Conservation (phyloP, 2,329 filamentous ascomycete genomes). For the Ciborinia camelliae region DNA sequence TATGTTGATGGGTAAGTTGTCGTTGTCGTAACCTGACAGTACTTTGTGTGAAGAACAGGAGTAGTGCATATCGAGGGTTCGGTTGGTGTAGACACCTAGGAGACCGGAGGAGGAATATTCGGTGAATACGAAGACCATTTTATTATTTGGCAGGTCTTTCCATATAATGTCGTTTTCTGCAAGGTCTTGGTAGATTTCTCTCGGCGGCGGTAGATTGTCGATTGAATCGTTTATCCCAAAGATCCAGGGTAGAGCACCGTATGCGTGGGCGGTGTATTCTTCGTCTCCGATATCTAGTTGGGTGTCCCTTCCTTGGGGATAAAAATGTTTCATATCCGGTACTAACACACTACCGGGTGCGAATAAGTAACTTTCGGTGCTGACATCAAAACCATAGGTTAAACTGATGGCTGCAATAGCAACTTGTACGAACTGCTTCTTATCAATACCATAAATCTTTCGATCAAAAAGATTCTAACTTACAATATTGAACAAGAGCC, state of each 20-base stretch:
- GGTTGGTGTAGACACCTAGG: slow-evolving; percentile 37
- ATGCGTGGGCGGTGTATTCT: slow-evolving; percentile 45
- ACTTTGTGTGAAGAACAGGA: slow-evolving; percentile 38
- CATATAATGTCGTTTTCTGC: not conserved
- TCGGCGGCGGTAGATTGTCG: not conserved
- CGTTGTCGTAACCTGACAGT: slow-evolving; percentile 37
- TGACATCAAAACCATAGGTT: slow-evolving; percentile 43
- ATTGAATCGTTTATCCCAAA: slow-evolving; percentile 28
- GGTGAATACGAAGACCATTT: slow-evolving; percentile 35
- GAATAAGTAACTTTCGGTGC: slow-evolving; percentile 38
- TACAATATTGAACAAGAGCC: slow-evolving; percentile 39
- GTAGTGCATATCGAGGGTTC: slow-evolving; percentile 37
- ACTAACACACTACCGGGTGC: slow-evolving; percentile 39
- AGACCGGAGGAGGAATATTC: slow-evolving; percentile 34
- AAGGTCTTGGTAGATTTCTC: not conserved
- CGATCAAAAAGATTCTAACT: slow-evolving; percentile 15
- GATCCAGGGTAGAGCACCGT: slow-evolving; percentile 41
- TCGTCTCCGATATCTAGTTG: slow-evolving; percentile 35
- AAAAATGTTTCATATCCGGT: slow-evolving; percentile 40
- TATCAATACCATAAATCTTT: not conserved
- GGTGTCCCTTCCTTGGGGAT: slow-evolving; percentile 33
- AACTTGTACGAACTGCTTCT: slow-evolving; percentile 41
- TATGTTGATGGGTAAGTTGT: slow-evolving; percentile 28
- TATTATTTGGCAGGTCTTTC: not conserved
- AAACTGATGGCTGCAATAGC: slow-evolving; percentile 44